Evolutionary conservation across 306 rosid species (phyloP).

Genomic region (Citrullus colocynthis): DNA sequence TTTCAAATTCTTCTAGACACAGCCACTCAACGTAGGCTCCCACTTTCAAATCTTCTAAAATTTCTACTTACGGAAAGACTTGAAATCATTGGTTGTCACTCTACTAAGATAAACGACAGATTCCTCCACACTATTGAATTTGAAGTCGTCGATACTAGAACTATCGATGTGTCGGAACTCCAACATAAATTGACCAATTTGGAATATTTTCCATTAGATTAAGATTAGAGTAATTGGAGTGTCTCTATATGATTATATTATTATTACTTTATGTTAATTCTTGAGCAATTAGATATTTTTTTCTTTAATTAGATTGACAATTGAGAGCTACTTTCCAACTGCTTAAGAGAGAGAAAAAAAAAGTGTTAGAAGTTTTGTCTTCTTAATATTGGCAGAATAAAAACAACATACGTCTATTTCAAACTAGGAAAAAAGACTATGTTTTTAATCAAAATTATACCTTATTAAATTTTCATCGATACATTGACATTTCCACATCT

Average conservation of each 20-base stretch:
- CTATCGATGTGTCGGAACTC: neutral
- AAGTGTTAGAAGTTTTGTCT: too few relatives aligned
- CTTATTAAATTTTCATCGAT: too few relatives aligned
- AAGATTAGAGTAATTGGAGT: neutral
- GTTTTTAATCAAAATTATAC: too few relatives aligned
- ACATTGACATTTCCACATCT: too few relatives aligned
- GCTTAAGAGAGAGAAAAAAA: too few relatives aligned
- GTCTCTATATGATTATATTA: neutral
- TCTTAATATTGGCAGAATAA: too few relatives aligned
- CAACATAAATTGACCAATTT: neutral
- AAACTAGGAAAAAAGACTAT: too few relatives aligned
- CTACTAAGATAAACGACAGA: slow-evolving; percentile 20
- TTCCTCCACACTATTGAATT: slow-evolving; percentile 23
- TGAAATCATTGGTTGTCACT: slow-evolving; percentile 16
- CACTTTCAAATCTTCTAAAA: slow-evolving; percentile 21
- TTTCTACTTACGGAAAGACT: slow-evolving; percentile 20
- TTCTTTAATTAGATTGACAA: neutral
- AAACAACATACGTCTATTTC: too few relatives aligned
- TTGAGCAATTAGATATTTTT: too few relatives aligned
- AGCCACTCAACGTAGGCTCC: slow-evolving; percentile 14
- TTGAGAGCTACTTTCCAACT: neutral
- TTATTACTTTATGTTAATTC: too few relatives aligned
- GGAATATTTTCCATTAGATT: neutral
- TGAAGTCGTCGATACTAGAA: slow-evolving; percentile 8
- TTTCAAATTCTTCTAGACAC: slow-evolving; percentile 26